phyloP scores from a whole-genome alignment of 192 early-diverging fungal genomes.

The Coemansia sp. region DNA sequence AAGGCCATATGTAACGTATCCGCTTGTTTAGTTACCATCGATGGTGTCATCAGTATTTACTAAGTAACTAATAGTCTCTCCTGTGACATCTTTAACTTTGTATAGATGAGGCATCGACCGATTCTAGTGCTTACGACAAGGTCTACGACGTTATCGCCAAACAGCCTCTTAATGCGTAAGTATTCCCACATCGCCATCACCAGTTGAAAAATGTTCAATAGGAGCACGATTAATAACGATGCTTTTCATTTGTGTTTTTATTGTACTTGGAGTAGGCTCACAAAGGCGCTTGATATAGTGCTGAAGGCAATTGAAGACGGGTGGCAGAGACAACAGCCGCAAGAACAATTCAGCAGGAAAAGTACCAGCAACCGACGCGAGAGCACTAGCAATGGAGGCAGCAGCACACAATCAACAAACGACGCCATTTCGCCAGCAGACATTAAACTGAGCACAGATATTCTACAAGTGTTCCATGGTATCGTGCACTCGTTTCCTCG shows the following conservation, averaged over 20 bases:
- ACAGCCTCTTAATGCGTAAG: slow-evolving; percentile 11
- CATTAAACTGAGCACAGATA: slow-evolving; percentile 9
- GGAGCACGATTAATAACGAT: not conserved
- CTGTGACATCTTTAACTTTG: not conserved
- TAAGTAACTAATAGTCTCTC: not conserved
- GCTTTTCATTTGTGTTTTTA: not conserved
- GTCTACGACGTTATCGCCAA: slow-evolving; percentile 22
- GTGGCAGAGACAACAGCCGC: slow-evolving; percentile 11
- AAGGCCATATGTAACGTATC: slow-evolving; percentile 16
- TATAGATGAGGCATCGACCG: slow-evolving; percentile 18
- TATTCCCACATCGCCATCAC: not conserved
- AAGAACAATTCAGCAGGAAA: not conserved
- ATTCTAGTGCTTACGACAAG: slow-evolving; percentile 11
- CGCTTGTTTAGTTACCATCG: not conserved
- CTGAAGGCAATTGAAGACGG: slow-evolving; percentile 20
- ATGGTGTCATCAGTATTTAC: not conserved
- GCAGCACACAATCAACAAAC: not conserved
- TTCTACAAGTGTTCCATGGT: slow-evolving; percentile 25
- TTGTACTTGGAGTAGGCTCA: slow-evolving; percentile 8
- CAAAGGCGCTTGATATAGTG: slow-evolving; percentile 10
- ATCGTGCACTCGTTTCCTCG: slow-evolving; percentile 30
- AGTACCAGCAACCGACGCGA: not conserved
- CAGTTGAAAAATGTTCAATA: not conserved
- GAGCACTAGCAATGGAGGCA: not conserved
- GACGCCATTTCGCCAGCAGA: not conserved